Conservation (phyloP, 108 stramenopile species). For the Cyclotella cryptica region DNA sequence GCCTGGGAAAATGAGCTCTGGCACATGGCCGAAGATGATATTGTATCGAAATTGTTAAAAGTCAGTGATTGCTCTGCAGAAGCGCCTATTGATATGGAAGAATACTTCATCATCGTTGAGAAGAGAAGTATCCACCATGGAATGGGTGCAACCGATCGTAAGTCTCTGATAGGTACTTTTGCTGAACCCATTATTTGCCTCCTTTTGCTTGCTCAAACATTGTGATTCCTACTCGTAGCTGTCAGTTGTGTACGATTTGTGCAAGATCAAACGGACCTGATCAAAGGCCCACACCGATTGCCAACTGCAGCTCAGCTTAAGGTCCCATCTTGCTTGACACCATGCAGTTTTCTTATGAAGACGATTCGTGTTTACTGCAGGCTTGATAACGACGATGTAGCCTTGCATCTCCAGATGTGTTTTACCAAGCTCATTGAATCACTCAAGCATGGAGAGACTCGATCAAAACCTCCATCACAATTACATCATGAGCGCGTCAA, state of each 20-base stretch:
- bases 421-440: conserved; percentile 10
- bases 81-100: conserved; percentile 14
- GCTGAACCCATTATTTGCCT: not conserved
- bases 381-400: not conserved
- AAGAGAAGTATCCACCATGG: conserved; percentile 75
- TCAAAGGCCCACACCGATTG: conserved; percentile 40
- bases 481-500: not conserved
- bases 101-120: conserved; percentile 74
- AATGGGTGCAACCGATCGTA: conserved; percentile 64
- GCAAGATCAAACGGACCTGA: conserved; percentile 43
- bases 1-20: conserved; percentile 33
- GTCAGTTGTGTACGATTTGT: conserved; percentile 75
- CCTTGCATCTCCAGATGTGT: not conserved
- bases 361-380: conserved; percentile 64
- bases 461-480: not conserved
- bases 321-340: conserved; percentile 33
- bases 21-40: conserved; percentile 44
- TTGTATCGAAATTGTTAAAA: conserved; percentile 45
- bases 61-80: conserved; percentile 9
- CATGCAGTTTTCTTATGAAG: conserved; percentile 43
- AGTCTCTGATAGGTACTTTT: conserved; percentile 4
- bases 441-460: not conserved
- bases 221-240: conserved; percentile 32
- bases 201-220: not conserved
- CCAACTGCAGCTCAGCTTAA: conserved; percentile 51